Conservation (phyloP, 1,139 yeast species). For the Protomyces arabidopsidicola region DNA sequence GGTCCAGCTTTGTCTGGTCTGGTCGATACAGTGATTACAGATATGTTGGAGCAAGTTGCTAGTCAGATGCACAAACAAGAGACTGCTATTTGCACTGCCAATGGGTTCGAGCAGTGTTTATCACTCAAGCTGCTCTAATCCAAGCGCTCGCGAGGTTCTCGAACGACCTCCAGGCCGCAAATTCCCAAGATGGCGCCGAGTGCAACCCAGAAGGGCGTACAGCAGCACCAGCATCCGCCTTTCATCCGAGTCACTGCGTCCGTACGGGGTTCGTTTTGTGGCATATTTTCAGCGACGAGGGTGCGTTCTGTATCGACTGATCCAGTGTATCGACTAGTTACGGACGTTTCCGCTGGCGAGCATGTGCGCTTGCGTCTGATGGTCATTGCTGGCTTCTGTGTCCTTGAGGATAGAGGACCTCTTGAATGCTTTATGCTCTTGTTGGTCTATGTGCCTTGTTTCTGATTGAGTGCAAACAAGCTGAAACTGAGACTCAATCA, state of each 20-base stretch:
- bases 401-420: too few species aligned
- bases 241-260: background rate
- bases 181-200: background rate
- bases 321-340: background rate
- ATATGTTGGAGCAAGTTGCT: constrained; percentile 35
- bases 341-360: background rate
- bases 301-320: background rate
- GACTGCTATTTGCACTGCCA: background rate
- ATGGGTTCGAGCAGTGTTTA: background rate
- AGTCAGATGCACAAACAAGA: background rate
- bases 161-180: background rate
- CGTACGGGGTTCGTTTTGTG: background rate
- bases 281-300: background rate
- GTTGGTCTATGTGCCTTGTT: too few species aligned
- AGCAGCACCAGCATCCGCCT: constrained; percentile 1
- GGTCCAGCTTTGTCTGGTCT: constrained; percentile 66
- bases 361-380: background rate
- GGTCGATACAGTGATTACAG: constrained; percentile 44
- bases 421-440: too few species aligned
- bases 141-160: background rate
- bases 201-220: background rate
- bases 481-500: too few species aligned
- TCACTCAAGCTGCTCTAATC: background rate
- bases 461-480: too few species aligned
- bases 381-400: background rate